Base-by-base conservation (phyloP, 2,329 filamentous ascomycete species). In the Fusarium circinatum region DNA sequence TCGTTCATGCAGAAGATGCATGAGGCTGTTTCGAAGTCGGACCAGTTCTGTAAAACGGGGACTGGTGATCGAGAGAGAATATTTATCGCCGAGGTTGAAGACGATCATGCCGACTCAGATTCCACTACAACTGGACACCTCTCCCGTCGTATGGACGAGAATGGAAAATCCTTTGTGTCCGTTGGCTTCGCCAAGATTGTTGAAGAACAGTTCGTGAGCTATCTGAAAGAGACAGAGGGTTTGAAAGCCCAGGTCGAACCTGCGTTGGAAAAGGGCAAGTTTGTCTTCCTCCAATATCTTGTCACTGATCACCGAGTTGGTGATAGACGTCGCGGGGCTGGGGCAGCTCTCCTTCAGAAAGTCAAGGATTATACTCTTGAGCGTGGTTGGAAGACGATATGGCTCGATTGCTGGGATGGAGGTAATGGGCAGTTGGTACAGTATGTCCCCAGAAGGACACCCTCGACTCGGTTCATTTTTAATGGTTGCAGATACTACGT, bases 321-420 rank as follows among this genome's bases (percentile, higher is more conserved):
- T 48, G 36, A 70, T 32, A 51, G 55, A 57, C 73, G 73, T 14
- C 71, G 62, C 30, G 73, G 72, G 22, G 65, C 65, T 14, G 74
- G 68, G 14, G 45, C 47, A n/a, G 65, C 75, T 18, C 63, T 75
- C 28, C 65, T 70, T 20, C 38, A 64, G 58, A 65, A 45, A 51
- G 69, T 59, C 34, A 77, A 77, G 24, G 58, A 76, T 26, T 70
- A 76, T 28, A 56, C 74, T 30, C 28, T 54, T 30, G 64, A 69
- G 18, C 65, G 62, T 26, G 70, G 62, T 8, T 75, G 70, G 54
- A 64, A 44, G 34, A 61, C 63, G 14, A 65, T 80, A 13, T 81
- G 75, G 56, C 61, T 81, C 12, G 78, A 80, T 44, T 79, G 76
- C 42, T 80, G 78, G 78, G 68, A 70, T 11, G 76, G 79, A 45